Base-by-base conservation (phyloP, 2,329 filamentous ascomycete species). In the Dactylellina sp. region DNA sequence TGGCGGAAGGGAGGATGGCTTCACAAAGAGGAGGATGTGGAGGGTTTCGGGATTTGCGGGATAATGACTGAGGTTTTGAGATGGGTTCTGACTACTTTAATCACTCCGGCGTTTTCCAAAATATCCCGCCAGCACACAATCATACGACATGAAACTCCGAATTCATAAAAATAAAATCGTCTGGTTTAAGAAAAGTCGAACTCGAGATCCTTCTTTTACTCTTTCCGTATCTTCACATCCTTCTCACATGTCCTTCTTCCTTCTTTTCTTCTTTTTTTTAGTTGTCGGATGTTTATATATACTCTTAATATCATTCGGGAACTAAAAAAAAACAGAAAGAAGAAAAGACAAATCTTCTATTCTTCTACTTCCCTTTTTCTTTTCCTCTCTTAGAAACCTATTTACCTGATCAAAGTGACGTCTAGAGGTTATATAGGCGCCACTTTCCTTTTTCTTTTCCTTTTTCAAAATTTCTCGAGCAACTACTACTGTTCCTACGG, bases 301-400 rank as follows among this genome's bases (percentile, higher is more conserved):
- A 68, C 24, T 68, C 52, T 68, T 50, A 56, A 68, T 50, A 47
- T 50, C 49, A 68, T 39, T n/a, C n/a, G n/a, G n/a, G n/a, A n/a
- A n/a, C n/a, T n/a, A n/a, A n/a, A n/a, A n/a, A n/a, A n/a, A n/a
- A 35, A 47, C 32, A 42, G 24, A 52, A 42, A 44, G n/a, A 24
- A 46, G 24, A 14, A 47, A 47, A 6, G 24, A 22, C 2, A 22
- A 12, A 4, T 57, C 28, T 42, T 57, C 14, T 42, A n/a, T 22
- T 57, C 18, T 42, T 57, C 28, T 16, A n/a, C 22, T 57, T 42
- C 22, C 7, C 28, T 22, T 35, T 42, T 42, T 28, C 24, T 16
- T 57, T 44, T 57, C 28, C 24, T 16, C 25, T 35, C 28, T 44
- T 11, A 7, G 18, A 18, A 35, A 18, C 11, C 25, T n/a, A n/a